phyloP scores from a whole-genome alignment of 2,329 filamentous ascomycete species.

The Clarireedia sp. region DNA sequence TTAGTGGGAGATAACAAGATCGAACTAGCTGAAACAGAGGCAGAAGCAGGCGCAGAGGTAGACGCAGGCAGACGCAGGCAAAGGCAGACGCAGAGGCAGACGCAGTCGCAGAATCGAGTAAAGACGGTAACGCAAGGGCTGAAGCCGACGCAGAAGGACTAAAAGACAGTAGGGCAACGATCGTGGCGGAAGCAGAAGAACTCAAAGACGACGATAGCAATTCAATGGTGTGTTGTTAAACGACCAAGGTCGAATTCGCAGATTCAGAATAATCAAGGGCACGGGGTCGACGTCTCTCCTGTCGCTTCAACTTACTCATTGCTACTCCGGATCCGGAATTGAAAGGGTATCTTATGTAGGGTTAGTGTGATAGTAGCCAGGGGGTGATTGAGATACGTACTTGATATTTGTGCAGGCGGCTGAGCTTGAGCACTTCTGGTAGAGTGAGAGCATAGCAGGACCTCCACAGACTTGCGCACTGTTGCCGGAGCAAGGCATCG shows the following conservation, averaged over 20 bases:
- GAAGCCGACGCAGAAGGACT: too few relatives aligned
- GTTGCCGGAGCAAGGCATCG: conserved; percentile 13
- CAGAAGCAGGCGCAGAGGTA: too few relatives aligned
- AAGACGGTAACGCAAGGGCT: too few relatives aligned
- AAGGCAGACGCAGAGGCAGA: not conserved
- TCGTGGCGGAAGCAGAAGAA: not conserved
- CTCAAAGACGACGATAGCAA: too few relatives aligned
- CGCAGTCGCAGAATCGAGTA: not conserved
- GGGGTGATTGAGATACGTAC: not conserved
- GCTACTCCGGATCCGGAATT: not conserved
- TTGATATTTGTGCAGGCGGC: not conserved
- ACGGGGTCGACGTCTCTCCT: conserved; percentile 1
- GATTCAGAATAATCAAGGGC: not conserved
- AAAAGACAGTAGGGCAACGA: too few relatives aligned
- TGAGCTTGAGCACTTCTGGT: conserved; percentile 5
- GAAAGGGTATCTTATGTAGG: not conserved
- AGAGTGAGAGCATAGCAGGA: conserved; percentile 7
- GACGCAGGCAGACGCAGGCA: too few relatives aligned
- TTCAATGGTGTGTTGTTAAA: not conserved
- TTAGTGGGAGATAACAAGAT: too few relatives aligned
- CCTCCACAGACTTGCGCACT: conserved; percentile 23
- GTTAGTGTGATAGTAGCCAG: not conserved
- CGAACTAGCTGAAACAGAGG: too few relatives aligned
- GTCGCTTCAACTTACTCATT: conserved; percentile 1
- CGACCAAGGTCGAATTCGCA: not conserved